Evolutionary conservation across 495 filamentous ascomycete genomes (phyloP), one percentile per base, ranked within the genome.

Genomic region (Tuber magnatum): DNA sequence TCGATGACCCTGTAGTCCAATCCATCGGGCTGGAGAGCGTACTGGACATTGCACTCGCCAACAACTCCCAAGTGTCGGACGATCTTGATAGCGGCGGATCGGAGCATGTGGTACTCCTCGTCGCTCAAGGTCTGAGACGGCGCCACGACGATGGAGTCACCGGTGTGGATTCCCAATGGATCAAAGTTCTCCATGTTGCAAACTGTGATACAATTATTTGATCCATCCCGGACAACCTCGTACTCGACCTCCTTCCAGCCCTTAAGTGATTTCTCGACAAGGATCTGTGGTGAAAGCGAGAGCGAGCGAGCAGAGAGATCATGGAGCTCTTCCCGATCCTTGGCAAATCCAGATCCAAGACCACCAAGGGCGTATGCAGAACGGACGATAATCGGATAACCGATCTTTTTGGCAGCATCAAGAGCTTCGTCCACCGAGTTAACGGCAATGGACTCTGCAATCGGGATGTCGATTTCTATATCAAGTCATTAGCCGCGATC

Each of bases 161-260:
- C 94, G 56, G 94, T 98, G 83, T 98, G 94, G 73, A 97, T 94
- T 82, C 94, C 94, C 46, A 98, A 87, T 51, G 94, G 94, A 83
- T 98, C 94, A 82, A 98, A 98, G 86, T 98, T 98, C 86, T 98
- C 94, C 94, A 98, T 98, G 86, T 98, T 98, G 87, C 94, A 98
- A 69, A 98, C 94, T 28, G 94, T 98, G 80, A 98, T 97, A 84
- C 95, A 97, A 86, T 98, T 98, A 87, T 97, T 95, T 80, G 90
- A 88, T 69, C 91, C 92, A 84, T 98, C 94, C 74, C 94, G 90
- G 51, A 98, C 94, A 46, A 98, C 94, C 84, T 98, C 94, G 83
- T 98, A 98, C 84, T 98, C 94, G 73, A 97, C 92, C 85, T 98
- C 94, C 85, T 98, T 98, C 94, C 94, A 99, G 80, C 94, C 94